Evolutionary conservation across 176 grass and related monocot genomes (phyloP).

Genomic region (Oryza australiensis): DNA sequence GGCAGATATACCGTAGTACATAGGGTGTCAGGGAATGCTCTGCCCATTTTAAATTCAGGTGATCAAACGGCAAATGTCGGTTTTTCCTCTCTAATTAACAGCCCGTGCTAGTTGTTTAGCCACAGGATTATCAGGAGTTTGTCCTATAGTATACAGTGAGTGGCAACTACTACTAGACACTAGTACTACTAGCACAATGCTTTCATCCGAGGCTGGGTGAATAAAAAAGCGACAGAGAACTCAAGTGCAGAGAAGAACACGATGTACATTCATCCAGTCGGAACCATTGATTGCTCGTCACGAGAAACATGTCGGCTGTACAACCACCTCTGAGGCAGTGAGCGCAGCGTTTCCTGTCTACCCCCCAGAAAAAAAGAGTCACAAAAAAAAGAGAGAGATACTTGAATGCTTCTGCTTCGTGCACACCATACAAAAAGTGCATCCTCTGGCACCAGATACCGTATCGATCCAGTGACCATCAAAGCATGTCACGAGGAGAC

Average conservation of each 20-base stretch:
- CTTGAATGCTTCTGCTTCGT: not conserved
- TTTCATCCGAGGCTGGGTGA: not conserved
- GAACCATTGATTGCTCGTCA: slow-evolving; percentile 28
- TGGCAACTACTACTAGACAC: not conserved
- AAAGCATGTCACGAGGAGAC: slow-evolving; percentile 25
- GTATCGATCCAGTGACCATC: slow-evolving; percentile 35
- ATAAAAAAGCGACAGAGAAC: not conserved
- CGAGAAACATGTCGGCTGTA: slow-evolving; percentile 43
- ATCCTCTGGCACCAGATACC: slow-evolving; percentile 10
- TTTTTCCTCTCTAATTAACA: too few species aligned
- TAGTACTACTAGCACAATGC: too few species aligned
- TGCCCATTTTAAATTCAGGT: not conserved
- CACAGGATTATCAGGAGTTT: not conserved
- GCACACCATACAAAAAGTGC: not conserved
- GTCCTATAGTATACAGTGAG: not conserved
- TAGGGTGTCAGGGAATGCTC: not conserved
- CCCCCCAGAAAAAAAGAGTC: too few species aligned
- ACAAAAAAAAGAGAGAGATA: not conserved
- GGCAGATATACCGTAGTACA: not conserved
- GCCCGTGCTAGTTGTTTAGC: not conserved
- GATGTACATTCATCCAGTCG: not conserved
- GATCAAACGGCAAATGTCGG: not conserved
- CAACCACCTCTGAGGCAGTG: not conserved
- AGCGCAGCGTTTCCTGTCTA: not conserved
- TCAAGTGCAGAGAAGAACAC: not conserved